Evolutionary conservation across 805 yeast species (phyloP), one percentile per base, ranked within the genome.

Genomic region (Candida tammaniensis): DNA sequence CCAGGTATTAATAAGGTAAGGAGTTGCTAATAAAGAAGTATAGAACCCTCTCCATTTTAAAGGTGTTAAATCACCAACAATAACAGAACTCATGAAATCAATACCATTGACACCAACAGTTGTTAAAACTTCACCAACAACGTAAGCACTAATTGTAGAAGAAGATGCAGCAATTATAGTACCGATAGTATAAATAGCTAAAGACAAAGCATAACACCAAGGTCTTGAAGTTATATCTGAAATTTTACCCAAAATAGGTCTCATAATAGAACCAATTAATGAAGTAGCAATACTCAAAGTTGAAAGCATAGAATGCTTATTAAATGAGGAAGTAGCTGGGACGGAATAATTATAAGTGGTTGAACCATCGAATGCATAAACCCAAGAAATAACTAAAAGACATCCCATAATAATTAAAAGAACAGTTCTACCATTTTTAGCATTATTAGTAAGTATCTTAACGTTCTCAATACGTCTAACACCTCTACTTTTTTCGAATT

Each of bases 1-100:
- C 71, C 72, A 70, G 15, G 64, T 55, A 33, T 59, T 69, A 40
- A 61, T 55, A 35, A 68, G 46, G 41, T 52, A 70, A 15, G 75
- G 76, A 9, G 64, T 39, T 11, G 59, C 38, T n/a, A 62, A 40
- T 24, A 48, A 14, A 11, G 50, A 38, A 19, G 17, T 29, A 7
- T 48, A 31, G 12, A 52, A 36, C 19, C 52, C 49, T 43, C 61
- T 47, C 52, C 55, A 49, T 44, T 47, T 40, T 33, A 55, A 39
- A n/a, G 53, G 45, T 23, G 57, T 48, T 29, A 53, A 36, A 36
- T 55, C 59, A 13, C 49, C 55, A 29, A 52, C 45, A 31, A 54
- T 35, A 17, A 55, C 35, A 21, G 34, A 36, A 30, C 46, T 44
- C 26, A 48, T 15, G 16, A 51, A 46, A 17, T 26, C 38, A 17